These are phyloP conservation scores for Pleurotus citrinopileatus DNA, from an alignment of 768 basidiomycete species.

Conservation along the genomic window DNA sequence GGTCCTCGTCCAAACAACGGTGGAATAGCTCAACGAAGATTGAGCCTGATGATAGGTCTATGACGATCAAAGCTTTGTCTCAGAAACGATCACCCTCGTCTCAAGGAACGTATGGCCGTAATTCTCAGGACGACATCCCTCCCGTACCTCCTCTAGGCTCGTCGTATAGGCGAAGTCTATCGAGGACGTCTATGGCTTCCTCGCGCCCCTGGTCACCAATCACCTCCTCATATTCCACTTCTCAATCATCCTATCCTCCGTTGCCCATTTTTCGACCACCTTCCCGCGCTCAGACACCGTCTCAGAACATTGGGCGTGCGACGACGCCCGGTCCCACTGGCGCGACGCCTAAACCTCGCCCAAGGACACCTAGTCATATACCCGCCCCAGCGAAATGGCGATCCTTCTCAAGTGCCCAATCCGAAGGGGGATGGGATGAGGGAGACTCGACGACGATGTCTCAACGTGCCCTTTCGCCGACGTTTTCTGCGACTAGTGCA, in stretches of 20 bases:
- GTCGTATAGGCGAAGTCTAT: slow-evolving; percentile 60
- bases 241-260: slow-evolving; percentile 49
- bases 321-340: slow-evolving; percentile 29
- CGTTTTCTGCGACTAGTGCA: slow-evolving; percentile 42
- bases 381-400: slow-evolving; percentile 58
- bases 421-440: slow-evolving; percentile 45
- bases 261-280: slow-evolving; percentile 41
- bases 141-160: slow-evolving; percentile 47
- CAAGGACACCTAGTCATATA: slow-evolving; percentile 79
- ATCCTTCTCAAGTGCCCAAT: slow-evolving; percentile 44
- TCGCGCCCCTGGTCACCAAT: slow-evolving; percentile 81
- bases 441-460: slow-evolving; percentile 41
- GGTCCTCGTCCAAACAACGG: slow-evolving; percentile 36
- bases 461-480: slow-evolving; percentile 66
- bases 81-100: slow-evolving; percentile 52
- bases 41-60: slow-evolving; percentile 46
- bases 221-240: slow-evolving; percentile 67
- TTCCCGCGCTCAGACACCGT: slow-evolving; percentile 64
- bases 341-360: slow-evolving; percentile 62
- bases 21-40: slow-evolving; percentile 87
- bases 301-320: slow-evolving; percentile 22
- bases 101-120: slow-evolving; percentile 31
- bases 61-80: slow-evolving; percentile 46
- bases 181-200: slow-evolving; percentile 73
- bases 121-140: slow-evolving; percentile 29